A percentile compares a stretch with the other conserved stretches of the same genome.
Conservation (phyloP, 2,329 filamentous ascomycete species). For the Aureobasidium lini region DNA sequence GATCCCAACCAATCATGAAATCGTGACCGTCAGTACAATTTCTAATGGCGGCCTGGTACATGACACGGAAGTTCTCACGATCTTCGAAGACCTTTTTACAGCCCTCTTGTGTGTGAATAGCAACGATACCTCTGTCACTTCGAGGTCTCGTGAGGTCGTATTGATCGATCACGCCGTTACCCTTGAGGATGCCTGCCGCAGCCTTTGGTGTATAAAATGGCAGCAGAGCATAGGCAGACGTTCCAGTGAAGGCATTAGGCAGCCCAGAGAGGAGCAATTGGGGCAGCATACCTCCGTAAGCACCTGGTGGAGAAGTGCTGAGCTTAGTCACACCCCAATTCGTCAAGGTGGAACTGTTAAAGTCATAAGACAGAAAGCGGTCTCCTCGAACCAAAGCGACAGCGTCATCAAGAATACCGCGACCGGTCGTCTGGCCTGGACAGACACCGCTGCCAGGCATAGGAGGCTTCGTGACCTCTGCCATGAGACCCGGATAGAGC, state of each 20-base stretch:
- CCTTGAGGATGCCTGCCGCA: constrained; percentile 39
- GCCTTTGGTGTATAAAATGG: constrained; percentile 47
- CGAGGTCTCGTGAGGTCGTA: constrained; percentile 40
- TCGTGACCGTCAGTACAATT: constrained; percentile 40
- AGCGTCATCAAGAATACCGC: constrained; percentile 43
- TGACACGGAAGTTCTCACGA: constrained; percentile 41
- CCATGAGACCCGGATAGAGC: constrained; percentile 51
- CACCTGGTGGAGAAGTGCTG: constrained; percentile 29
- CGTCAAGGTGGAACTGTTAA: constrained; percentile 42
- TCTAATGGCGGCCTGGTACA: constrained; percentile 38
- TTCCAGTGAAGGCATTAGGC: constrained; percentile 42
- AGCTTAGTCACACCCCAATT: constrained; percentile 46
- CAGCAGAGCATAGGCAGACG: constrained; percentile 41
- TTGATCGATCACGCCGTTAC: constrained; percentile 38
- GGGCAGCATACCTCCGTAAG: constrained; percentile 42
- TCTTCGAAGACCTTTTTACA: constrained; percentile 46
- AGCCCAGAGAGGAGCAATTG: constrained; percentile 40
- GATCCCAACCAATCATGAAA: constrained; percentile 41
- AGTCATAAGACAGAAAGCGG: constrained; percentile 41
- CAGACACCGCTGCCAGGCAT: constrained; percentile 42
- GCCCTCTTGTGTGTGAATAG: constrained; percentile 43
- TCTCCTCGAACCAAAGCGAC: constrained; percentile 41
- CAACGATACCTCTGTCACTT: constrained; percentile 36
- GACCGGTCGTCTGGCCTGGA: constrained; percentile 38
- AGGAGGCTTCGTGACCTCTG: constrained; percentile 48